Percentiles rank a stretch among this genome's conserved stretches.
Conservation (phyloP, 805 yeast genomes). For the Wickerhamiella sergipiensis region DNA sequence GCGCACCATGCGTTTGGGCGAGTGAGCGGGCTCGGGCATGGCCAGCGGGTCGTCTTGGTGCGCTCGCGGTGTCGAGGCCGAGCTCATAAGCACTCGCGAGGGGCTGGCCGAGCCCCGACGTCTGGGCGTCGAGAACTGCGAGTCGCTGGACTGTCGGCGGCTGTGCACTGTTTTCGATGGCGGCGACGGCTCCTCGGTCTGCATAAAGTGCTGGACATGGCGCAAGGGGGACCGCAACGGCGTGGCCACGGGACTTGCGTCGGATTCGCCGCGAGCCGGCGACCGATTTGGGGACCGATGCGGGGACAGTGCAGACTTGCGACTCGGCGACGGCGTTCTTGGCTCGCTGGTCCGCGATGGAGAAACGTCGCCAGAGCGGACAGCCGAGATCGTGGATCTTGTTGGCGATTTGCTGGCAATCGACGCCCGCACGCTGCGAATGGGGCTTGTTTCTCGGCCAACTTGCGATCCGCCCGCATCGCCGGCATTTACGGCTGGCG, state of each 20-base stretch:
- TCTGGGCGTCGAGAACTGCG: neutral
- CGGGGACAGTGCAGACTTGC: neutral
- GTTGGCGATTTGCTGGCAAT: neutral
- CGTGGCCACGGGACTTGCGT: neutral
- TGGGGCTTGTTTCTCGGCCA: constrained; percentile 28
- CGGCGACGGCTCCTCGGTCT: neutral
- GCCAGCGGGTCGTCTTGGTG: neutral
- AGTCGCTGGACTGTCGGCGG: neutral
- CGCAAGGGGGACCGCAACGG: neutral
- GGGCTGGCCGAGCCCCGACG: neutral
- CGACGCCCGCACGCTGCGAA: neutral
- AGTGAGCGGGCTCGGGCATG: neutral
- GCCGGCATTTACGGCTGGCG: constrained; percentile 45
- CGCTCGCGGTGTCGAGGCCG: neutral
- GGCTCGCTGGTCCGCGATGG: no score
- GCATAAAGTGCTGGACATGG: neutral
- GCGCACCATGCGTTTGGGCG: neutral
- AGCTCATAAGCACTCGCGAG: neutral
- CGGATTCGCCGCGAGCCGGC: no score
- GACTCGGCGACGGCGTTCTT: neutral
- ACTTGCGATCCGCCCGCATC: constrained; percentile 41
- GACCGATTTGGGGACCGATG: neutral
- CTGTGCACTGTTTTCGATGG: neutral
- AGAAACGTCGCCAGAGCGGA: neutral
- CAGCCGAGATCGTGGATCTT: neutral